Percentiles rank a stretch among this genome's conserved stretches.
Conservation (phyloP, 225 moss, liverwort and hornwort species). For the Physcomitrellopsis africana region DNA sequence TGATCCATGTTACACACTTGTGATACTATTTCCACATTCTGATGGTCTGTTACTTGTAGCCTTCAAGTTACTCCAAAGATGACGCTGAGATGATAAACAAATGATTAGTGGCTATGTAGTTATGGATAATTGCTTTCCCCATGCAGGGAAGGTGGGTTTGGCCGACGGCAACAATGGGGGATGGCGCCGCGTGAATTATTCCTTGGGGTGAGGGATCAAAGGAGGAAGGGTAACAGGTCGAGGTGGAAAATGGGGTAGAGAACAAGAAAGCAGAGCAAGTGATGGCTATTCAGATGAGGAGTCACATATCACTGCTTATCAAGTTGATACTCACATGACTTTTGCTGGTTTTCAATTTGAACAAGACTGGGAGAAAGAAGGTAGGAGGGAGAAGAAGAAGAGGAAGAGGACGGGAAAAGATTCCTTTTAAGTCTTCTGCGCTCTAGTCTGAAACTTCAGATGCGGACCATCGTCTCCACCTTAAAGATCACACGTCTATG, state of each 20-base stretch:
- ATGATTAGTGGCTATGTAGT: conserved; percentile 48
- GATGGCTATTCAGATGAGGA: background rate
- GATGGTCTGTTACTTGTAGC: conserved; percentile 33
- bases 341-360: background rate
- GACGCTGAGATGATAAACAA: conserved; percentile 15
- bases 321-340: background rate
- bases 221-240: conserved; percentile 21
- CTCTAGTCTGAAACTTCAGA: background rate
- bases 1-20: background rate
- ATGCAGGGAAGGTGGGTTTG: background rate
- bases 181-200: background rate
- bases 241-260: conserved; percentile 31
- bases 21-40: conserved; percentile 4
- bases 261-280: background rate
- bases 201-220: background rate
- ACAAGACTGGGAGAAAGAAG: background rate
- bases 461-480: conserved; percentile 13
- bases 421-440: background rate
- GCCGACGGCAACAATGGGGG: background rate
- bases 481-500: conserved; percentile 24
- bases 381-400: conserved; percentile 15
- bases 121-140: conserved; percentile 54
- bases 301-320: background rate
- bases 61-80: background rate
- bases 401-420: conserved; percentile 2